Percentiles rank a stretch among this genome's conserved stretches.
Evolutionary conservation across 768 basidiomycete species (phyloP).

Genomic region (Tubosaeta brunneosetosa): DNA sequence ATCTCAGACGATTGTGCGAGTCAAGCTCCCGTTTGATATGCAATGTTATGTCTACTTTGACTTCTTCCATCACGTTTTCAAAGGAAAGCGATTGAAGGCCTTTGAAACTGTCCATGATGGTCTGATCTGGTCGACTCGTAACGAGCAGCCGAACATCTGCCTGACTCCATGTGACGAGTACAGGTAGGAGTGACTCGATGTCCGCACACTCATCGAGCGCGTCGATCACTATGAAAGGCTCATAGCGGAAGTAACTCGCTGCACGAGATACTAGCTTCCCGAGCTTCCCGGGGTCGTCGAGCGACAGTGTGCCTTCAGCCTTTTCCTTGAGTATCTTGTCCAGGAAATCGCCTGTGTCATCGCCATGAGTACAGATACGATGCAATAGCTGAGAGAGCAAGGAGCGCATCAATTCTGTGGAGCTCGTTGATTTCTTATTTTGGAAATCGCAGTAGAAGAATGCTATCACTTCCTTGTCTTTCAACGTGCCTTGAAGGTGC

Average conservation of each 20-base stretch:
- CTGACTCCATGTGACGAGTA: not conserved
- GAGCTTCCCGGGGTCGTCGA: not conserved
- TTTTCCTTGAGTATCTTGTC: not conserved
- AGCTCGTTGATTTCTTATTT: not conserved
- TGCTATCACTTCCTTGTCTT: not conserved
- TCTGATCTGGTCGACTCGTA: not conserved
- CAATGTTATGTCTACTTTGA: not conserved
- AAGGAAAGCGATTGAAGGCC: not conserved
- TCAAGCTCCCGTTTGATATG: not conserved
- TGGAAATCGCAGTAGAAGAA: conserved; percentile 7
- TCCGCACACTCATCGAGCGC: conserved; percentile 8
- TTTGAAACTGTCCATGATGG: not conserved
- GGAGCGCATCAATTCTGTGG: conserved; percentile 1
- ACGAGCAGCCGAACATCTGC: not conserved
- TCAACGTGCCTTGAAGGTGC: not conserved
- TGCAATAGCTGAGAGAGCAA: not conserved
- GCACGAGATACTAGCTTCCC: not conserved
- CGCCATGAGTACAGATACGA: not conserved
- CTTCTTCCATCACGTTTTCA: not conserved
- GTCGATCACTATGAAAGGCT: conserved; percentile 8
- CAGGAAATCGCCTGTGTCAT: not conserved
- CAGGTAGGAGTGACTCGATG: not conserved
- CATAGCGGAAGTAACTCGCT: not conserved
- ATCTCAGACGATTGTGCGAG: not conserved
- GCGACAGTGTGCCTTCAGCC: not conserved